Base-by-base conservation (phyloP, 768 basidiomycete genomes). In the Lactifluus rugatus region DNA sequence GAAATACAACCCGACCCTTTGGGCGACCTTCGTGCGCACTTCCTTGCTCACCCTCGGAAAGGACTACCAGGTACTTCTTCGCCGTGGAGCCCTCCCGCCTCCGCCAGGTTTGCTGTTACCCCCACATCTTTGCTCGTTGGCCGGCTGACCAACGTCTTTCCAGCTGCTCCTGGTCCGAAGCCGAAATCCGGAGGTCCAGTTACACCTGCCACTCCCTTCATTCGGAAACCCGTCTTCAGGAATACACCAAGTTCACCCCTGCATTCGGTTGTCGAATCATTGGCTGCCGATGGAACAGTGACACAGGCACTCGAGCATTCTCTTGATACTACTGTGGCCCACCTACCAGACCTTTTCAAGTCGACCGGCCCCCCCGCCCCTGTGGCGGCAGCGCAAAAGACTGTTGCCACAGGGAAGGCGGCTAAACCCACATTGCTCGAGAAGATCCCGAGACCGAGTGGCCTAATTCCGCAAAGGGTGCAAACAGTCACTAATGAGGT, bases 1-100 rank as follows among this genome's bases (percentile, higher is more conserved):
- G 65, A 85, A 84, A 63, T 79, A 80, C 52, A 75, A 72, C 8
- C 83, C 82, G 0, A 81, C 72, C 52, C 69, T 87, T 9, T 91
- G 89, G 89, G 73, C 72, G 19, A 74, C 75, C 2, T 70, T 89
- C 32, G 73, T 74, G 8, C 77, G 86, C 4, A 81, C 83, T 54
- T 74, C 78, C 8, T 74, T 92, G 2, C 65, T 86, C 10, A 66
- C 78, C 7, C 74, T 91, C 1, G 88, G 86, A 9, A 66, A 72
- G 1, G 87, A 92, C 67, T 89, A 89, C 60, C 85, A 85, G 63
- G 71, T 75, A 0, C 72, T 90, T 48, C 70, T 85, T 2, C 75
- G 80, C 1, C 73, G 80, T n/a, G 89, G 89, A 1, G 71, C 73
- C 19, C 74, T 74, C 6, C 65, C 70, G 9, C 60, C 68, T 1